A percentile compares a stretch with the other conserved stretches of the same genome.
Conservation (phyloP, 2,329 filamentous ascomycete species). For the Sphaerulina vaccinii region DNA sequence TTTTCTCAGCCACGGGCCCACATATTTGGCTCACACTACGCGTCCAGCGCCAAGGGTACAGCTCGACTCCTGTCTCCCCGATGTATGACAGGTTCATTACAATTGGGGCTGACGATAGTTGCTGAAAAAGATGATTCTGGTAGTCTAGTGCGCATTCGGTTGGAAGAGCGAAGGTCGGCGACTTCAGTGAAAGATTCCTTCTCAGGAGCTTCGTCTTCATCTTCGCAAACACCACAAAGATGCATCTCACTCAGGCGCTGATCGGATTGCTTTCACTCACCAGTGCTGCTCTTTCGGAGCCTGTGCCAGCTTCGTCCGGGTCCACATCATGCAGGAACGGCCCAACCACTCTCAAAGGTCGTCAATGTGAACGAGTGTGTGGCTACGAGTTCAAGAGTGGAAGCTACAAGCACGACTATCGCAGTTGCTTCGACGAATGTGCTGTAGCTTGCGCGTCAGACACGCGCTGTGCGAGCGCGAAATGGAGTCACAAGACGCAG, state of each 20-base stretch:
- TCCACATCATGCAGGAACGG: not conserved
- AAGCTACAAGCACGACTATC: slow-evolving; percentile 11
- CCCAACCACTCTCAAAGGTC: not conserved
- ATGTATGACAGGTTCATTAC: too few relatives aligned
- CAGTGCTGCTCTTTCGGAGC: not conserved
- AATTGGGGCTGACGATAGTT: too few relatives aligned
- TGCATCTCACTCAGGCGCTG: not conserved
- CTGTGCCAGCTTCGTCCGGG: not conserved
- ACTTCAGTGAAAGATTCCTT: too few relatives aligned
- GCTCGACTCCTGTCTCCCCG: too few relatives aligned
- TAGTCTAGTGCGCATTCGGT: too few relatives aligned
- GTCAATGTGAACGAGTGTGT: not conserved
- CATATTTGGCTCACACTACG: too few relatives aligned
- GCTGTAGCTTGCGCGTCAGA: slow-evolving; percentile 2
- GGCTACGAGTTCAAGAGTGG: slow-evolving; percentile 12
- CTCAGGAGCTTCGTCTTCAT: not conserved
- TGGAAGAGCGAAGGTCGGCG: too few relatives aligned
- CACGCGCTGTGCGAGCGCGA: not conserved
- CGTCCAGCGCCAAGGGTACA: too few relatives aligned
- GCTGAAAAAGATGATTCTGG: too few relatives aligned
- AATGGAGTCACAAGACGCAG: slow-evolving; percentile 2
- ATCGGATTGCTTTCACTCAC: not conserved
- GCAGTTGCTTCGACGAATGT: slow-evolving; percentile 1
- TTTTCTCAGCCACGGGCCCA: too few relatives aligned
- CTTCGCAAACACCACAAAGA: not conserved